Evolutionary conservation across 176 grass and related monocot genomes (phyloP), one percentile per base, ranked within the genome.

Genomic region (Urochloa ruziziensis): DNA sequence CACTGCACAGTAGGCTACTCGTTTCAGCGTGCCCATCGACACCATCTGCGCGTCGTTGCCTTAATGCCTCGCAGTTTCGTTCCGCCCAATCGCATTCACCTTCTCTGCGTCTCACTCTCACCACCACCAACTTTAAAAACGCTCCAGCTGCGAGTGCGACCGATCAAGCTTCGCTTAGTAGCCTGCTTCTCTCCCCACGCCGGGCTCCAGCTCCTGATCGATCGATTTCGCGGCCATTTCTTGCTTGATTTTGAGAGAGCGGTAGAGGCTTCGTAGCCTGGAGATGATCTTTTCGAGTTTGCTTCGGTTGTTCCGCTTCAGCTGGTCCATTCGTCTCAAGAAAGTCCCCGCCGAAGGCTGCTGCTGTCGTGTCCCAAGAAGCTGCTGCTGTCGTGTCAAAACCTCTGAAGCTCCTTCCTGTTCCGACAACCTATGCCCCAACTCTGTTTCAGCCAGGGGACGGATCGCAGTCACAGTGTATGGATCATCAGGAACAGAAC

Each of bases 391-490:
- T 86, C 10, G 23, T 93, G 43, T 92, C 89, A 49, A 89, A 96
- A 74, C 89, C 96, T 76, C 93, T 90, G 59, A 97, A 91, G 52
- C 89, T 91, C 14, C 89, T 94, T 58, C 89, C 96, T 40, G 57
- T 81, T 81, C 57, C 89, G 39, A 94, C 56, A 42, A 70, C 44
- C 7, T 33, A 53, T 52, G 21, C 74, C 84, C 85, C 89, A 87
- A 89, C 81, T 90, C 54, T 90, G 19, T 82, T 94, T 81, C 81
- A 46, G 11, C 37, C 83, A 74, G 82, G 83, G 32, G 88, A 88
- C 65, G 89, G 62, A 71, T 78, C 81, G 5, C 85, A 96, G 63
- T 65, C 67, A 5, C 87, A 96, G 77, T n/a, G n/a, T n/a, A 49
- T 51, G 60, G 28, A 51, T 42, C 37, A 34, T 16, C 17, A 12